Base-by-base conservation (phyloP, 1,139 yeast species). In the Sugiyamaella novakii region DNA sequence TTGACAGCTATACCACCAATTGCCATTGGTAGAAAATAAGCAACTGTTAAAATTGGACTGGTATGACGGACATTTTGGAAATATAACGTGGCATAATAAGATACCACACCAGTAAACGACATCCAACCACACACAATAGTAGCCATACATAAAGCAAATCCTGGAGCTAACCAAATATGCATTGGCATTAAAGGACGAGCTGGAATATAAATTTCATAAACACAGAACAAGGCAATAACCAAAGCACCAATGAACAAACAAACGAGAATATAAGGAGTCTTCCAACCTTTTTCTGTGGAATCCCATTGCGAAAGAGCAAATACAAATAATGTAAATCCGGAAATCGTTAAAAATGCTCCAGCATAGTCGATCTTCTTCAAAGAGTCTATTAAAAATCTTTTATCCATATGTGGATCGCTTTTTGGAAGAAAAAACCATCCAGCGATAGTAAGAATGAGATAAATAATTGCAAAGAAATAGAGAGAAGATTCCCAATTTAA, bases 151-250 rank as follows among this genome's bases (percentile, higher is more conserved):
- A 73, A 37, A 10, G 67, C 62, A 39, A 74, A 73, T 39, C 72
- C 70, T 22, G 59, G 64, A 46, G 59, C 68, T 40, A 55, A 61
- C 71, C 74, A 74, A 42, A 74, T 61, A 36, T 53, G 49, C 69
- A 73, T 67, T 8, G 79, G 79, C 71, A 75, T 71, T 14, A 76
- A 57, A n/a, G 80, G 79, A 8, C 63, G 58, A 24, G 55, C 47
- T 1, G 78, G 72, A 1, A 71, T 52, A 36, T 66, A 66, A 1
- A 54, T 30, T 53, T 76, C 79, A 54, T 72, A 75, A 15, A 69
- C 22, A 8, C 68, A 64, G 51, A 76, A 74, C 0, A 51, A 54
- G 0, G 57, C 64, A 19, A 76, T 55, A 17, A 74, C 38, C 1
- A 58, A 53, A 1, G 69, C 54, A 0, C 79, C 78, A 3, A 73